phyloP scores from a whole-genome alignment of 805 yeast genomes.

The Pichia thaimueangensis region DNA sequence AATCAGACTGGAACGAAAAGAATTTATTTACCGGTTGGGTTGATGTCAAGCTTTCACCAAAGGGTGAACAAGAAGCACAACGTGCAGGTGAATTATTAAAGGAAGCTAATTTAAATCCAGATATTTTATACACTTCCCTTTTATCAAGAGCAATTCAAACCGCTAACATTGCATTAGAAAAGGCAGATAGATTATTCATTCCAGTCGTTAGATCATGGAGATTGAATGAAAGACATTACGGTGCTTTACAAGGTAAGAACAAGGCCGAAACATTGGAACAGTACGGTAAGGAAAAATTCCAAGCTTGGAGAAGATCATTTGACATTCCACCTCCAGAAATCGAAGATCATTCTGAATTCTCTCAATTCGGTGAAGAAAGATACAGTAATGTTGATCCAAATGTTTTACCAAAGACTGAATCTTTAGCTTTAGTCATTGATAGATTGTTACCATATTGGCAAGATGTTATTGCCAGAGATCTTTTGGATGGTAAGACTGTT shows the following conservation, averaged over 20 bases:
- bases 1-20: conserved; percentile 98
- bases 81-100: conserved; percentile 90
- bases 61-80: conserved; percentile 85
- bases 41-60: conserved; percentile 77
- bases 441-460: conserved; percentile 97
- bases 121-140: conserved; percentile 83
- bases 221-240: conserved; percentile 98
- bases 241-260: conserved; percentile 98
- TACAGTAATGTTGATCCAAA: conserved; percentile 78
- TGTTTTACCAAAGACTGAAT: conserved; percentile 90
- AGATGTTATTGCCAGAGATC: conserved; percentile 79
- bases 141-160: conserved; percentile 95
- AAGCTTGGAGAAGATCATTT: conserved; percentile 94
- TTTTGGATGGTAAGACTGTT: conserved; percentile 83
- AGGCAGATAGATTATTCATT: conserved; percentile 83
- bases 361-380: conserved; percentile 82
- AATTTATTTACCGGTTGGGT: conserved; percentile 99
- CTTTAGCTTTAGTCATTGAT: conserved; percentile 89
- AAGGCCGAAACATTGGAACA: conserved; percentile 86
- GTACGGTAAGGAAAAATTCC: conserved; percentile 90
- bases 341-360: conserved; percentile 68
- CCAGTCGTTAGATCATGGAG: conserved; percentile 96
- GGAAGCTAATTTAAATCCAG: conserved; percentile 81
- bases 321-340: conserved; percentile 95
- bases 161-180: conserved; percentile 86